phyloP scores from a whole-genome alignment of 2,329 filamentous ascomycete genomes.

The Aureobasidium mangrovei region DNA sequence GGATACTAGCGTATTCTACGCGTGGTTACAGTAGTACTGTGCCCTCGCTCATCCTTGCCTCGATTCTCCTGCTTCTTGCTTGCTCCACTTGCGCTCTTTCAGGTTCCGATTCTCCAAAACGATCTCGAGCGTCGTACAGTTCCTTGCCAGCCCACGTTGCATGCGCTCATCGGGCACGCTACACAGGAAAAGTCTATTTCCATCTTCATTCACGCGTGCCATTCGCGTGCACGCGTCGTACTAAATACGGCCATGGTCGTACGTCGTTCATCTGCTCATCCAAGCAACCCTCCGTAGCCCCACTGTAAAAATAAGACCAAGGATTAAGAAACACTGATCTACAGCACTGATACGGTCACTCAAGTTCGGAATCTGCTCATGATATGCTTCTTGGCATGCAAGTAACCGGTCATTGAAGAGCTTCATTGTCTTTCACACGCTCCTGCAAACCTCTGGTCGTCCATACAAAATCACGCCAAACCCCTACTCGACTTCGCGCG shows the following conservation, averaged over 20 bases:
- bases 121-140: background rate
- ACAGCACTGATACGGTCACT: background rate
- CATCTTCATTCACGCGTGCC: background rate
- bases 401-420: conserved; percentile 1
- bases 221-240: conserved; percentile 4
- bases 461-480: background rate
- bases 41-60: background rate
- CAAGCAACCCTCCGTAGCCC: background rate
- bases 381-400: conserved; percentile 4
- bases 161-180: background rate
- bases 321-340: background rate
- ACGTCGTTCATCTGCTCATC: background rate
- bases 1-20: background rate
- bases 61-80: background rate
- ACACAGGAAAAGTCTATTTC: background rate
- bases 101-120: background rate
- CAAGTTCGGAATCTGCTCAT: conserved; percentile 4
- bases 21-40: no score
- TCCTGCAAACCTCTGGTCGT: background rate
- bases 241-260: background rate
- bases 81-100: background rate
- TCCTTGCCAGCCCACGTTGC: conserved; percentile 3
- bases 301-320: conserved; percentile 9
- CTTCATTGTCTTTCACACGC: background rate
- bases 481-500: background rate